phyloP scores from a whole-genome alignment of 2,329 filamentous ascomycete species.

The Hypoxylon sp. region DNA sequence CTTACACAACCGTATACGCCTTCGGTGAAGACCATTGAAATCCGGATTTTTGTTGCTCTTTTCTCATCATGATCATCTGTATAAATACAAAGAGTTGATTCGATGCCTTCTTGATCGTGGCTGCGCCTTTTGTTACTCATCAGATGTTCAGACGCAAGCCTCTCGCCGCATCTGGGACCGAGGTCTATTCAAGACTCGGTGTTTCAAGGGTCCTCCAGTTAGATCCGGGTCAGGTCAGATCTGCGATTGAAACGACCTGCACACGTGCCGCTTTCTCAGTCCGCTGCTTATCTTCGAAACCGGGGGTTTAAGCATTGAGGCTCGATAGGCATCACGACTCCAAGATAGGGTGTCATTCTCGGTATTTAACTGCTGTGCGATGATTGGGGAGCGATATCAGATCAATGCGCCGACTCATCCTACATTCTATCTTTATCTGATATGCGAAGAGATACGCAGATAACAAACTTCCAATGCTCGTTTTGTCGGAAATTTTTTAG shows the following conservation, averaged over 20 bases:
- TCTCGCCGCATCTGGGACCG: constrained; percentile 27
- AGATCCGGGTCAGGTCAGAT: constrained; percentile 25
- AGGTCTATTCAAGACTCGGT: constrained; percentile 31
- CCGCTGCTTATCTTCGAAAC: constrained; percentile 4
- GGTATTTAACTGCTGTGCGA: neutral
- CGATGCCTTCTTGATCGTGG: constrained; percentile 1
- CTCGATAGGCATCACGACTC: neutral
- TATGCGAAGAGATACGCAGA: constrained; percentile 6
- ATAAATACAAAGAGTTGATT: neutral
- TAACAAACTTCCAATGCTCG: constrained; percentile 3
- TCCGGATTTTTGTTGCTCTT: neutral
- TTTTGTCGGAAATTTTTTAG: constrained; percentile 18
- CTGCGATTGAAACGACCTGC: constrained; percentile 26
- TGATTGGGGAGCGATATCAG: neutral
- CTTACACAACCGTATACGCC: neutral
- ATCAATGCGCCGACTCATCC: neutral
- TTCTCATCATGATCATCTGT: neutral
- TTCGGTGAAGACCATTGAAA: constrained; percentile 10
- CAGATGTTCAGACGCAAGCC: neutral
- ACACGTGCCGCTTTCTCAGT: constrained; percentile 31
- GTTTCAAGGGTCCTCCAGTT: constrained; percentile 20
- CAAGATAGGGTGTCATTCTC: neutral
- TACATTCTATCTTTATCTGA: neutral
- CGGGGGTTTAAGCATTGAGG: constrained; percentile 11
- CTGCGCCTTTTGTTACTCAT: constrained; percentile 5